phyloP scores from a whole-genome alignment of 768 basidiomycete species.

The Lentinula aciculospora region DNA sequence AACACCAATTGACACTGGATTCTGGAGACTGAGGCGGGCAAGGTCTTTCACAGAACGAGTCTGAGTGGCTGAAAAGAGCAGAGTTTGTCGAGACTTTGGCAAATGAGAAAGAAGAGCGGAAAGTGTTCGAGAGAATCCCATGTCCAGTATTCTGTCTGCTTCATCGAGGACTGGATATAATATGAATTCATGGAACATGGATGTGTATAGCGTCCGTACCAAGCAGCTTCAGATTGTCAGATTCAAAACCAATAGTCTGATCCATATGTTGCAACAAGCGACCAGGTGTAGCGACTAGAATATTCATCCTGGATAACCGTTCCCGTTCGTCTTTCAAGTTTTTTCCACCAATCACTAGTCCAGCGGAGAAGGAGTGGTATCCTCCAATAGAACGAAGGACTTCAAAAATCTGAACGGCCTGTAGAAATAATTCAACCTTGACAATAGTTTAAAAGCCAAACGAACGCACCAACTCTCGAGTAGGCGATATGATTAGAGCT shows the following conservation, averaged over 20 bases:
- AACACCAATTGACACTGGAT: slow-evolving; percentile 72
- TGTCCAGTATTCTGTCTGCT: slow-evolving; percentile 93
- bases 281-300: slow-evolving; percentile 96
- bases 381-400: slow-evolving; percentile 91
- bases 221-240: slow-evolving; percentile 84
- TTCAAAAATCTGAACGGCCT: slow-evolving; percentile 98
- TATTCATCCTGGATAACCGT: slow-evolving; percentile 89
- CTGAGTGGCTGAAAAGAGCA: slow-evolving; percentile 96
- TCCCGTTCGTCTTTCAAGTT: slow-evolving; percentile 90
- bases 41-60: slow-evolving; percentile 85
- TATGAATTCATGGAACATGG: slow-evolving; percentile 2
- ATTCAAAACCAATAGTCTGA: slow-evolving; percentile 93
- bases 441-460: not conserved
- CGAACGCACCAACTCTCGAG: slow-evolving; percentile 78
- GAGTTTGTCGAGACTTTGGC: slow-evolving; percentile 86
- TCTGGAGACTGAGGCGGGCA: slow-evolving; percentile 82
- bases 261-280: slow-evolving; percentile 96
- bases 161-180: slow-evolving; percentile 77
- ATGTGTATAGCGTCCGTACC: slow-evolving; percentile 41
- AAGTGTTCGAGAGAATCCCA: slow-evolving; percentile 89
- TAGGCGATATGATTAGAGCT: slow-evolving; percentile 90
- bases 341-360: slow-evolving; percentile 95
- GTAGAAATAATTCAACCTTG: slow-evolving; percentile 2
- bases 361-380: slow-evolving; percentile 89
- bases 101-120: slow-evolving; percentile 90